Conservation (phyloP, 441 rosid species). For the Gossypium gossypioides region DNA sequence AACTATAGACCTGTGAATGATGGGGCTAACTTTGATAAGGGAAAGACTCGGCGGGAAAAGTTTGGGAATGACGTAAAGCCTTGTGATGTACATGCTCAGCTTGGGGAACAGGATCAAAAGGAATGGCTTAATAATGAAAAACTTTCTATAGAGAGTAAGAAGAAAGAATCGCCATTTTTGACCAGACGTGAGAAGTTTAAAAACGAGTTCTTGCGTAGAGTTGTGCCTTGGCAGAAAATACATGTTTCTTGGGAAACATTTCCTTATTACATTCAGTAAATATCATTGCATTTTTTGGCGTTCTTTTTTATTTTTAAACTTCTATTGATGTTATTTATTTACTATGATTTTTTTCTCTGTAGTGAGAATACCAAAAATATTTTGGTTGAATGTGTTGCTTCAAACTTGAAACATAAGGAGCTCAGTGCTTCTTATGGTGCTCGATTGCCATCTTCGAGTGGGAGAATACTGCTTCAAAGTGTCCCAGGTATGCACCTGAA, state of each 20-base stretch:
- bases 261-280: conserved; percentile 81
- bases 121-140: conserved; percentile 84
- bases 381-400: conserved; percentile 73
- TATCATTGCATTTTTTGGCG: conserved; percentile 5
- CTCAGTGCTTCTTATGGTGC: conserved; percentile 50
- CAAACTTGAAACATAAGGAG: conserved; percentile 67
- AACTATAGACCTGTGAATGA: conserved; percentile 40
- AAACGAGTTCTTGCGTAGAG: conserved; percentile 62
- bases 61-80: conserved; percentile 24
- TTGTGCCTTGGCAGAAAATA: conserved; percentile 85
- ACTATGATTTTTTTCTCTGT: conserved; percentile 5
- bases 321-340: conserved; percentile 11
- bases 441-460: conserved; percentile 69
- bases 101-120: conserved; percentile 78
- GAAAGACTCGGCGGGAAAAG: conserved; percentile 30
- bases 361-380: conserved; percentile 66
- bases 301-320: background rate
- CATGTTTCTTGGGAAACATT: conserved; percentile 80
- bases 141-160: conserved; percentile 60
- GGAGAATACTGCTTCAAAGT: conserved; percentile 85
- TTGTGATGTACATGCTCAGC: conserved; percentile 51
- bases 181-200: conserved; percentile 63
- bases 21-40: conserved; percentile 35
- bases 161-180: conserved; percentile 66
- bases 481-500: conserved; percentile 53